These are phyloP conservation scores for Asterella californica DNA, from an alignment of 225 moss, liverwort and hornwort genomes.

Conservation along the genomic window DNA sequence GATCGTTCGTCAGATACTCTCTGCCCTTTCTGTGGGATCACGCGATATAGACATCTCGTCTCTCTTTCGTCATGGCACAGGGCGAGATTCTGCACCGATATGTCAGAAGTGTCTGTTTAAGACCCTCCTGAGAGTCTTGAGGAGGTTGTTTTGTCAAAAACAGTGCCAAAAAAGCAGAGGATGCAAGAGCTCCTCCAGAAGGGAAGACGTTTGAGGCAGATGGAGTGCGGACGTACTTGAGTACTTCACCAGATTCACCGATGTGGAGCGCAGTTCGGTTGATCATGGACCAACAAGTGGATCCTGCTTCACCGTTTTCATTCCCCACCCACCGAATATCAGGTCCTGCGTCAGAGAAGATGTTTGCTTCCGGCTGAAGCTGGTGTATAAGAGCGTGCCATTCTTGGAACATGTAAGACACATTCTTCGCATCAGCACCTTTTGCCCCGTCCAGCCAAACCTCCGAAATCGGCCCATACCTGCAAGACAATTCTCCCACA, in stretches of 20 bases:
- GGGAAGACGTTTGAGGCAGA: neutral
- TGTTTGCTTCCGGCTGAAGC: slow-evolving; percentile 77
- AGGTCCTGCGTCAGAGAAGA: slow-evolving; percentile 84
- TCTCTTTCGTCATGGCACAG: no score
- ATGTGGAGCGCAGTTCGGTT: slow-evolving; percentile 62
- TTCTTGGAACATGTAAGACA: slow-evolving; percentile 62
- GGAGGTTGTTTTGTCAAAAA: no score
- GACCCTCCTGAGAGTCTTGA: no score
- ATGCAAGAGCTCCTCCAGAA: neutral
- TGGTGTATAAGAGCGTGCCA: slow-evolving; percentile 82
- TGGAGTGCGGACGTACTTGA: slow-evolving; percentile 32
- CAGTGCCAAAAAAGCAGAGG: no score
- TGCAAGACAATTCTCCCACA: slow-evolving; percentile 19
- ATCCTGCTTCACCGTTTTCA: slow-evolving; percentile 65
- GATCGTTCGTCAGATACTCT: no score
- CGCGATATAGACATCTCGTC: no score
- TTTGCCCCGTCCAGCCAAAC: slow-evolving; percentile 82
- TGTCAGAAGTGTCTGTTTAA: no score
- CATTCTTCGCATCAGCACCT: slow-evolving; percentile 48
- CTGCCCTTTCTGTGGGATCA: no score
- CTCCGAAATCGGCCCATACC: slow-evolving; percentile 76
- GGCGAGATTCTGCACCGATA: no score
- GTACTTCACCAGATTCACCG: slow-evolving; percentile 41
- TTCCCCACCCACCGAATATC: slow-evolving; percentile 88
- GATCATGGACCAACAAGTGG: slow-evolving; percentile 85